Conservation (phyloP, 2,329 filamentous ascomycete species). For the Diaporthe australafricana region DNA sequence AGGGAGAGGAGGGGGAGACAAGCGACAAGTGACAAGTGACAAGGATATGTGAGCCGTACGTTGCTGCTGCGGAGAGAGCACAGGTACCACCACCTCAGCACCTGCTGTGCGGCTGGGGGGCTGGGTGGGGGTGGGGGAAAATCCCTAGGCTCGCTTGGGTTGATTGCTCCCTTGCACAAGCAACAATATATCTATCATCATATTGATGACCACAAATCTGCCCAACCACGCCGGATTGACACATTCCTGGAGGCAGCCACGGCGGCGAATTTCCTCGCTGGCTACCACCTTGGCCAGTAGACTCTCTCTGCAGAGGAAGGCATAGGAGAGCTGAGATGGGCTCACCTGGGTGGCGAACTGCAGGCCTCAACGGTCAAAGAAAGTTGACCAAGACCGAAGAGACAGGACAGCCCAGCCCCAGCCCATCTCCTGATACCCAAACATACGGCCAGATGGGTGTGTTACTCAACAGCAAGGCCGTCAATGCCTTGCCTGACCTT, state of each 20-base stretch:
- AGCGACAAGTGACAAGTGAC: neutral
- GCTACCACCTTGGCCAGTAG: neutral
- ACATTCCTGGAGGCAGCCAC: slow-evolving; percentile 13
- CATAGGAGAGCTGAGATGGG: neutral
- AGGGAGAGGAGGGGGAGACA: neutral
- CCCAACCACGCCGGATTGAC: neutral
- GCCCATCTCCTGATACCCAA: neutral
- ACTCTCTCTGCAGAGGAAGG: neutral
- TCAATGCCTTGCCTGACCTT: neutral
- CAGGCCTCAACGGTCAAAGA: slow-evolving; percentile 23
- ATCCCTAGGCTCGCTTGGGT: slow-evolving; percentile 1
- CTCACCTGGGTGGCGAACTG: neutral
- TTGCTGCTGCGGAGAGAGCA: neutral
- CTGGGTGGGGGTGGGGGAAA: neutral
- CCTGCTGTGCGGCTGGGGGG: slow-evolving; percentile 9
- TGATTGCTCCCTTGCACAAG: slow-evolving; percentile 12
- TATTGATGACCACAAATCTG: neutral
- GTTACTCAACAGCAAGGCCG: slow-evolving; percentile 4
- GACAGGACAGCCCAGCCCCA: neutral
- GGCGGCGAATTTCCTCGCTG: neutral
- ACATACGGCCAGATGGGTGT: neutral
- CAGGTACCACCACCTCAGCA: slow-evolving; percentile 6
- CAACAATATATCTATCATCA: slow-evolving; percentile 13
- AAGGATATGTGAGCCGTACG: neutral
- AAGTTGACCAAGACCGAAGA: neutral